These are phyloP conservation scores for Pythium myriotylum DNA, from an alignment of 352 stramenopile species.

Conservation along the genomic window DNA sequence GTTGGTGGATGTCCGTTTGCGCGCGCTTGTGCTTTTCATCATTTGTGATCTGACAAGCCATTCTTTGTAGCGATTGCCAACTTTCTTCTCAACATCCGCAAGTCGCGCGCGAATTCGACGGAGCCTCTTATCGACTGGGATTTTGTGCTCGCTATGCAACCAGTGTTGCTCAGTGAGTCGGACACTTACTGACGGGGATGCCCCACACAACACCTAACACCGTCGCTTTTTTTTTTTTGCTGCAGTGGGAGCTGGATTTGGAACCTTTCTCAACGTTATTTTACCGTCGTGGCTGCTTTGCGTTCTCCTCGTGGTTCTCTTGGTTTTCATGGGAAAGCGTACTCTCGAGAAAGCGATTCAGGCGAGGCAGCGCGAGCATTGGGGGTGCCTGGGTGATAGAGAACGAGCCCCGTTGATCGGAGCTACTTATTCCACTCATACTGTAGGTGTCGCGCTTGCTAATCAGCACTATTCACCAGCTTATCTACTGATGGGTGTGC, in stretches of 20 bases:
- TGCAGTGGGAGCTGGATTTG: conserved; percentile 66
- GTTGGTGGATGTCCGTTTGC: conserved; percentile 68
- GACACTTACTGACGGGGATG: conserved; percentile 7
- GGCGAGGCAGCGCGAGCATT: conserved; percentile 87
- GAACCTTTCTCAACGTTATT: conserved; percentile 92
- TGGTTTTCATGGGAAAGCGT: conserved; percentile 85
- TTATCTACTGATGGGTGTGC: neutral
- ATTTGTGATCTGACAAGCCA: neutral
- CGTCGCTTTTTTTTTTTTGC: neutral
- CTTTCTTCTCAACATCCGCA: conserved; percentile 90
- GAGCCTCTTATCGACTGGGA: conserved; percentile 97
- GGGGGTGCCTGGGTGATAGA: conserved; percentile 31
- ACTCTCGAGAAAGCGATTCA: conserved; percentile 90
- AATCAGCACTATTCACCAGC: neutral
- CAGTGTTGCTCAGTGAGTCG: conserved; percentile 75
- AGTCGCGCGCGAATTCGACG: conserved; percentile 88
- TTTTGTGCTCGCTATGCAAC: conserved; percentile 97
- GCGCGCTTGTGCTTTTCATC: neutral
- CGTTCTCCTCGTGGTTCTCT: conserved; percentile 88
- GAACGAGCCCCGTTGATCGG: conserved; percentile 36
- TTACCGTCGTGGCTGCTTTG: conserved; percentile 89
- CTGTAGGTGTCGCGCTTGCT: conserved; percentile 5
- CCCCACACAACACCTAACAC: neutral
- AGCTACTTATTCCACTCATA: conserved; percentile 4
- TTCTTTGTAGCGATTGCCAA: conserved; percentile 85